Conservation (phyloP, 441 rosid species). For the Aquilaria agallochum region DNA sequence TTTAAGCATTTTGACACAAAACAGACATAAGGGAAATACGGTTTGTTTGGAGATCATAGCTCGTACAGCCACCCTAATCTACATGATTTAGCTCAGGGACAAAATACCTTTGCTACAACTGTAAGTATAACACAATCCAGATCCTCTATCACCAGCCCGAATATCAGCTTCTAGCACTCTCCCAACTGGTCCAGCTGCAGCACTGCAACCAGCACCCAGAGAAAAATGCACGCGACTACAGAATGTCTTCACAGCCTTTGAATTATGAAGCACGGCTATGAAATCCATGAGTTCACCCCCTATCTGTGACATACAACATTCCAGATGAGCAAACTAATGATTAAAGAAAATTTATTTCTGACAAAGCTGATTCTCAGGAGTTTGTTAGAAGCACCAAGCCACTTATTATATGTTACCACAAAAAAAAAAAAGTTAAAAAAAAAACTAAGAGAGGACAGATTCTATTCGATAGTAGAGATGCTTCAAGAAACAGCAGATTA, state of each 20-base stretch:
- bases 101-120: constrained; percentile 85
- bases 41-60: neutral
- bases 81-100: neutral
- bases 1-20: neutral
- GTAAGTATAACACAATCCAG: constrained; percentile 87
- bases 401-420: neutral
- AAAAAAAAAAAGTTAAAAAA: neutral
- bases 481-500: neutral
- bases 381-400: neutral
- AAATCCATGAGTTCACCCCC: constrained; percentile 97
- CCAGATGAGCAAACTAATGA: neutral
- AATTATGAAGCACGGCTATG: constrained; percentile 72
- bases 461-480: neutral
- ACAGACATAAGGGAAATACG: neutral
- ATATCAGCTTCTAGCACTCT: constrained; percentile 81
- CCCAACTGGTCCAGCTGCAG: constrained; percentile 78
- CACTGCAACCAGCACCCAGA: constrained; percentile 86
- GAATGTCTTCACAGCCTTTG: constrained; percentile 73
- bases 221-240: constrained; percentile 78
- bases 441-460: neutral
- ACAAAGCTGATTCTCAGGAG: neutral
- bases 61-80: neutral
- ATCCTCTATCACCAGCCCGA: constrained; percentile 89
- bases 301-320: constrained; percentile 41
- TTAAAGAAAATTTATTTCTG: neutral